phyloP scores from a whole-genome alignment of 1,284 basidiomycete genomes.

The Sphaerobolus stellatus region DNA sequence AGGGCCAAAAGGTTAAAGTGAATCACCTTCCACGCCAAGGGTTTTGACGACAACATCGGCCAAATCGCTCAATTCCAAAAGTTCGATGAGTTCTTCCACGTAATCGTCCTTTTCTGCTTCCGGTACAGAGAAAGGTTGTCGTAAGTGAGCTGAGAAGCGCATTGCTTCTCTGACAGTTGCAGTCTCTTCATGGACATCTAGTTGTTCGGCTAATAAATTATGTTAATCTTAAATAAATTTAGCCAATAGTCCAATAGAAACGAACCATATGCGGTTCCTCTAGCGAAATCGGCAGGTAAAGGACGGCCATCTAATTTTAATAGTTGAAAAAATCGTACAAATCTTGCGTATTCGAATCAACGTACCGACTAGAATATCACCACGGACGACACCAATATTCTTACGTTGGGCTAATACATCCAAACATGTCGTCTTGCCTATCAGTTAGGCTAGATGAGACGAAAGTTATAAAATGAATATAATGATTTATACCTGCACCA shows the following conservation, averaged over 20 bases:
- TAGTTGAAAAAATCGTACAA: too few species aligned
- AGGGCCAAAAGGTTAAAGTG: slow-evolving; percentile 33
- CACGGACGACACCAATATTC: slow-evolving; percentile 45
- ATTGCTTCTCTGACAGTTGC: slow-evolving; percentile 85
- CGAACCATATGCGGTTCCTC: slow-evolving; percentile 33
- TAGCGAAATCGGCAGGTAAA: slow-evolving; percentile 3
- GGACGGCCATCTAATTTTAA: too few species aligned
- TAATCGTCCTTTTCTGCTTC: slow-evolving; percentile 50
- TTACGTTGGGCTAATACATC: slow-evolving; percentile 52
- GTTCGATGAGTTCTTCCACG: slow-evolving; percentile 65
- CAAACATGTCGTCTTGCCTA: slow-evolving; percentile 45
- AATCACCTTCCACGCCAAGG: slow-evolving; percentile 2
- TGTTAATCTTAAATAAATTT: too few species aligned
- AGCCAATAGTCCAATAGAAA: slow-evolving; percentile 24
- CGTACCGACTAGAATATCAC: slow-evolving; percentile 41
- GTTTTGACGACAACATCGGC: slow-evolving; percentile 3
- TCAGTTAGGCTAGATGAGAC: too few species aligned
- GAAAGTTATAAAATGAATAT: too few species aligned
- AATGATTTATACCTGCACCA: too few species aligned
- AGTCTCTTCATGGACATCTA: slow-evolving; percentile 86
- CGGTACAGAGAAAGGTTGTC: slow-evolving; percentile 47
- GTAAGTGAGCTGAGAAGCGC: slow-evolving; percentile 67
- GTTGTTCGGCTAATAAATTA: slow-evolving; percentile 76
- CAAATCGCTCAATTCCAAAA: slow-evolving; percentile 5
- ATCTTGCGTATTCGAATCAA: too few species aligned